Percentiles rank a stretch among this genome's conserved stretches.
Evolutionary conservation across 768 basidiomycete genomes (phyloP).

Genomic region (Amanita pallidorosea): DNA sequence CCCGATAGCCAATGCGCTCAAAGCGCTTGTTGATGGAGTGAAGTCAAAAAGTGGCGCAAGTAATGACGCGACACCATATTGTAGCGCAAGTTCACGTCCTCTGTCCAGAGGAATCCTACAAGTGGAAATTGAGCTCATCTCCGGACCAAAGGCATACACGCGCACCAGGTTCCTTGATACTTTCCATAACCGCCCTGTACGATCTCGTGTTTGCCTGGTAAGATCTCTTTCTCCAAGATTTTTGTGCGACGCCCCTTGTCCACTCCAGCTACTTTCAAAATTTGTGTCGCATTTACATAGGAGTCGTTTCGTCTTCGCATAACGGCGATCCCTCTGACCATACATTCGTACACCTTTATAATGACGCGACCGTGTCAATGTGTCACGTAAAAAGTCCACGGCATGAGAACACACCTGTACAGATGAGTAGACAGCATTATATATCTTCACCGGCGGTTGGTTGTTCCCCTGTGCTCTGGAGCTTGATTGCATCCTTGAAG

Average conservation of each 20-base stretch:
- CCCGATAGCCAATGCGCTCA: slow-evolving; percentile 55
- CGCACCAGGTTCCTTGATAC: slow-evolving; percentile 97
- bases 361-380: slow-evolving; percentile 27
- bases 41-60: slow-evolving; percentile 91
- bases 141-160: slow-evolving; percentile 6
- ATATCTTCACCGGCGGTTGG: slow-evolving; percentile 68
- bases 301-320: slow-evolving; percentile 95
- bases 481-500: slow-evolving; percentile 35
- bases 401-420: slow-evolving; percentile 46
- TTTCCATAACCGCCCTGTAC: slow-evolving; percentile 99
- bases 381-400: slow-evolving; percentile 6
- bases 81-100: slow-evolving; percentile 84
- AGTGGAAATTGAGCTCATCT: background rate
- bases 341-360: slow-evolving; percentile 87
- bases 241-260: slow-evolving; percentile 95
- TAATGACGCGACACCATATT: slow-evolving; percentile 84
- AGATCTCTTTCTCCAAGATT: slow-evolving; percentile 94
- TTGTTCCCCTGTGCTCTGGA: slow-evolving; percentile 29
- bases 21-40: slow-evolving; percentile 62
- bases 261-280: slow-evolving; percentile 96
- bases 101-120: slow-evolving; percentile 91
- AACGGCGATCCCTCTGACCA: slow-evolving; percentile 96
- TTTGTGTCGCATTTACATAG: slow-evolving; percentile 97
- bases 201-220: slow-evolving; percentile 93
- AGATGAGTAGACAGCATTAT: slow-evolving; percentile 88